Conservation (phyloP, 192 early-diverging fungal species). For the Endogone sp. region DNA sequence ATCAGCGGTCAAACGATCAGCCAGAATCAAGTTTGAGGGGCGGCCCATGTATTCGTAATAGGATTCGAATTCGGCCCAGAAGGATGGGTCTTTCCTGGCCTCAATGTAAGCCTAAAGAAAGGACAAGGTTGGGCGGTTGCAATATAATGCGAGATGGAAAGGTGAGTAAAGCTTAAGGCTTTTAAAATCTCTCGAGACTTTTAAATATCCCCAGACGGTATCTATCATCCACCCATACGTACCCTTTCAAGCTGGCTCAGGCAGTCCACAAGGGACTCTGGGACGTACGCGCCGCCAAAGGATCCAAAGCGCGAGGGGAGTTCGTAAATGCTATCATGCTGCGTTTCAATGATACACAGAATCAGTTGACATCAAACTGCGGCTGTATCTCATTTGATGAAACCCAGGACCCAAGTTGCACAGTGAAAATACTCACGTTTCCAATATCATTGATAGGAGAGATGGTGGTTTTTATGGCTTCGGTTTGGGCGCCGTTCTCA, state of each 20-base stretch:
- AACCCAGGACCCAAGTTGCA: too few relatives aligned
- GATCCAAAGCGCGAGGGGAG: constrained; percentile 84
- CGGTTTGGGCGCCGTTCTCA: too few relatives aligned
- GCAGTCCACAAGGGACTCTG: constrained; percentile 96
- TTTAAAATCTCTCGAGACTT: not conserved
- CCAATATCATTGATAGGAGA: not conserved
- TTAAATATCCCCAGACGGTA: too few relatives aligned
- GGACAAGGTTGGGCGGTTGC: not conserved
- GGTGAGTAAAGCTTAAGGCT: not conserved
- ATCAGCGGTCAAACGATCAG: constrained; percentile 77
- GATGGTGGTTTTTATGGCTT: too few relatives aligned
- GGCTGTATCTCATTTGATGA: constrained; percentile 4
- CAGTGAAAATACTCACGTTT: constrained; percentile 20
- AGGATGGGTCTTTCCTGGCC: constrained; percentile 83
- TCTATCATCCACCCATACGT: too few relatives aligned
- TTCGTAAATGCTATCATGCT: constrained; percentile 34
- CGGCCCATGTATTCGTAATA: constrained; percentile 93
- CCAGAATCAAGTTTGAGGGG: constrained; percentile 84
- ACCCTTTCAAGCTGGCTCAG: constrained; percentile 75
- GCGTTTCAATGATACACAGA: constrained; percentile 8
- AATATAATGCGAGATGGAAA: not conserved
- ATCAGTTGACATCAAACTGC: too few relatives aligned
- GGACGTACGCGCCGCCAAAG: constrained; percentile 97
- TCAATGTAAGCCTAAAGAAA: constrained; percentile 58
- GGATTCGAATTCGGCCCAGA: constrained; percentile 88